Evolutionary conservation across 495 filamentous ascomycete genomes (phyloP).

Genomic region (Lindgomyces ingoldianus): DNA sequence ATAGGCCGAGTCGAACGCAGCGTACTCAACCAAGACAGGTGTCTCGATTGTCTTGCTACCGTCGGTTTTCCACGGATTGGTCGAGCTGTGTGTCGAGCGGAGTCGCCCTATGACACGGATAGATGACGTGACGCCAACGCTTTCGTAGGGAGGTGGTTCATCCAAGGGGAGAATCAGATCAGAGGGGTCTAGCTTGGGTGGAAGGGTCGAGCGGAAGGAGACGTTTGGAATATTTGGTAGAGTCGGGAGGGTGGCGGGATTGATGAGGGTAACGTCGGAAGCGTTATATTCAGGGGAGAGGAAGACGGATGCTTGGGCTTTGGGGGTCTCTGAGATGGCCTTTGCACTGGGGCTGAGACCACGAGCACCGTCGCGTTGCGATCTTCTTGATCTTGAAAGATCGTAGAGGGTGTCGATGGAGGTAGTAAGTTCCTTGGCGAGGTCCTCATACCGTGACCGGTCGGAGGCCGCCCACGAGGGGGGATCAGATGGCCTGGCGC

Average conservation of each 20-base stretch:
- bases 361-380: constrained; percentile 27
- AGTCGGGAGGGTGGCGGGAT: constrained; percentile 24
- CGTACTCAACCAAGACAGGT: constrained; percentile 69
- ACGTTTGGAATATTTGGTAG: neutral
- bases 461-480: constrained; percentile 57
- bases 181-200: constrained; percentile 40
- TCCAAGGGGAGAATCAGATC: constrained; percentile 44
- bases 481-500: constrained; percentile 30
- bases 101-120: constrained; percentile 41
- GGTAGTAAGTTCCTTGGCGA: constrained; percentile 74
- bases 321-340: constrained; percentile 44
- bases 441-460: constrained; percentile 62
- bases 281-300: constrained; percentile 33
- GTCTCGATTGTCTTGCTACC: constrained; percentile 40
- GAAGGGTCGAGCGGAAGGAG: constrained; percentile 17
- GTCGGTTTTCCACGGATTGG: constrained; percentile 46
- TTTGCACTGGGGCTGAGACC: constrained; percentile 51
- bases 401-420: constrained; percentile 91
- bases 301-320: constrained; percentile 30
- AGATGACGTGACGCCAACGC: constrained; percentile 38
- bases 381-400: constrained; percentile 69
- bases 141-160: constrained; percentile 47
- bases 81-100: constrained; percentile 40
- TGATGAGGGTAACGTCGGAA: constrained; percentile 38
- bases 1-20: constrained; percentile 63